A percentile compares a stretch with the other conserved stretches of the same genome.
Conservation (phyloP, 2,329 filamentous ascomycete genomes). For the Aspergillus ruber region DNA sequence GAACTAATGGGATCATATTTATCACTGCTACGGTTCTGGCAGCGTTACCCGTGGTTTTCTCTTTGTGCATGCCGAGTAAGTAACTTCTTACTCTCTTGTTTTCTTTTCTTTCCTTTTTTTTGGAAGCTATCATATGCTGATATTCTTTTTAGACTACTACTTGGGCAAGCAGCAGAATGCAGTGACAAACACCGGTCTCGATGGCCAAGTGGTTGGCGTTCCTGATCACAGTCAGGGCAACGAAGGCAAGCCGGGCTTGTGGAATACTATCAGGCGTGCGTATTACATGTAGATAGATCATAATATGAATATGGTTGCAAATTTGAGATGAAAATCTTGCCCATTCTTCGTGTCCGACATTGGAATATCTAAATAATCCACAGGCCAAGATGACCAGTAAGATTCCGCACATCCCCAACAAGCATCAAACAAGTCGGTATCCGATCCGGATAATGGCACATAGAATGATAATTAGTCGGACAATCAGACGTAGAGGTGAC, state of each 20-base stretch:
- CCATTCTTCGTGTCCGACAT: too few relatives aligned
- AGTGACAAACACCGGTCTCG: constrained; percentile 17
- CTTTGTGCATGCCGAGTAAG: constrained; percentile 34
- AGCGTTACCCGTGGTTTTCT: constrained; percentile 27
- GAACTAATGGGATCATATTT: constrained; percentile 32
- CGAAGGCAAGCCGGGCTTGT: not conserved
- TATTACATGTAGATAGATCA: not conserved
- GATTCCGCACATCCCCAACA: too few relatives aligned
- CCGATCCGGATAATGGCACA: too few relatives aligned
- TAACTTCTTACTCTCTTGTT: not conserved
- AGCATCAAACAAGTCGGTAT: too few relatives aligned
- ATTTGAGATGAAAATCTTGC: too few relatives aligned
- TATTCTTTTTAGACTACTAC: constrained; percentile 23
- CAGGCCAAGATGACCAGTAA: too few relatives aligned
- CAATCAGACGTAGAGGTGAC: too few relatives aligned
- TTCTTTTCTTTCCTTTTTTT: too few relatives aligned
- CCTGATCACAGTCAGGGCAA: not conserved
- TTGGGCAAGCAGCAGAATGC: constrained; percentile 21
- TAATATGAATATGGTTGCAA: too few relatives aligned
- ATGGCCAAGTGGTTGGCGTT: constrained; percentile 12
- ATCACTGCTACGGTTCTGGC: constrained; percentile 26
- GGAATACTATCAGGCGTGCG: not conserved
- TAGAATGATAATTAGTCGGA: too few relatives aligned
- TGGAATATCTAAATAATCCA: too few relatives aligned
- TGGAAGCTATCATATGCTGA: too few relatives aligned